Conservation (phyloP, 495 filamentous ascomycete species). For the Penicillium pulvis region DNA sequence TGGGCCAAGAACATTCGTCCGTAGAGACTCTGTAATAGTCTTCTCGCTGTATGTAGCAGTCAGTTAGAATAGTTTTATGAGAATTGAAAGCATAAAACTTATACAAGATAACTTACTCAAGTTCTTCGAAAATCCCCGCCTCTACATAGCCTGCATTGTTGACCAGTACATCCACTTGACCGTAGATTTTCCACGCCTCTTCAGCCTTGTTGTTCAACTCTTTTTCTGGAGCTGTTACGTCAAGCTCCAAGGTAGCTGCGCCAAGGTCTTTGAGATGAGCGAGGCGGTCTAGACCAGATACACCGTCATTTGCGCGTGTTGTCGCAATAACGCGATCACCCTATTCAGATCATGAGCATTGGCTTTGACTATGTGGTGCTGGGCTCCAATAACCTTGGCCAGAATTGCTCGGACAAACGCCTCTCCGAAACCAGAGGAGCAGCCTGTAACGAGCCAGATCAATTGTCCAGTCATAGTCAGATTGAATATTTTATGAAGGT, state of each 20-base stretch:
- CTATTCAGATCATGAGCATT: no score
- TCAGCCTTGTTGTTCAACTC: slow-evolving; percentile 36
- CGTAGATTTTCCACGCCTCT: slow-evolving; percentile 38
- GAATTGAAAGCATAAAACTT: no score
- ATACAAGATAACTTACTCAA: slow-evolving; percentile 10
- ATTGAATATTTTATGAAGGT: no score
- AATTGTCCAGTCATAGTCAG: slow-evolving; percentile 2
- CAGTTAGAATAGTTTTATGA: no score
- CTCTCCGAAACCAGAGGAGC: slow-evolving; percentile 1
- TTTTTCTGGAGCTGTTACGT: slow-evolving; percentile 43
- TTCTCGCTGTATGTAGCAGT: background rate
- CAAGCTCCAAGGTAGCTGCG: slow-evolving; percentile 42
- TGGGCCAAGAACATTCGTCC: slow-evolving; percentile 47
- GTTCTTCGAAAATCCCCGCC: slow-evolving; percentile 28
- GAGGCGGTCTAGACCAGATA: slow-evolving; percentile 33
- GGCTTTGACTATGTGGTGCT: no score
- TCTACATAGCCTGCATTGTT: slow-evolving; percentile 54
- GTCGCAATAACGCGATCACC: slow-evolving; percentile 60
- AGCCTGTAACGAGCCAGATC: background rate
- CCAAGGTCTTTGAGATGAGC: slow-evolving; percentile 44
- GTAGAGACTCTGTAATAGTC: slow-evolving; percentile 9
- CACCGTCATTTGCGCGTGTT: slow-evolving; percentile 33
- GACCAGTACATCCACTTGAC: slow-evolving; percentile 52
- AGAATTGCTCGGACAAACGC: slow-evolving; percentile 1
- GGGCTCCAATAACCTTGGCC: no score